Percentiles rank a stretch among this genome's conserved stretches.
Evolutionary conservation across 1,139 yeast genomes (phyloP).

Genomic region (Taphrina wiesneri): DNA sequence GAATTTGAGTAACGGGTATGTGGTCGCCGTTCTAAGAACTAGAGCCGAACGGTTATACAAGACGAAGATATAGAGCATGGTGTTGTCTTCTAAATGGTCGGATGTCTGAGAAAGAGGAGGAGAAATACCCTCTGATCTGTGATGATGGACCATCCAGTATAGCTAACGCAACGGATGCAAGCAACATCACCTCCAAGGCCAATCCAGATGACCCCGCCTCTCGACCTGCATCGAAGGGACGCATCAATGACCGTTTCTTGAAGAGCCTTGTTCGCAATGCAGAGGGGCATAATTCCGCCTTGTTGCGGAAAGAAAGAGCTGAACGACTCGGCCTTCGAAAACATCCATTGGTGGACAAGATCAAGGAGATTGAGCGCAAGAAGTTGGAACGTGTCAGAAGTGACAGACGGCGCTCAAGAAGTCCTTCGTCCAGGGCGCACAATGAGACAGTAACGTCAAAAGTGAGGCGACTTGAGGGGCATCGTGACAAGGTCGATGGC

Average conservation of each 20-base stretch:
- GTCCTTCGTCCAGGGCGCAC: not conserved
- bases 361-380: slow-evolving; percentile 7
- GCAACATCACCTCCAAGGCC: not conserved
- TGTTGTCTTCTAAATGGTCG: not conserved
- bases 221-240: slow-evolving; percentile 1
- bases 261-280: slow-evolving; percentile 12
- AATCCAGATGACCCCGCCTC: not conserved
- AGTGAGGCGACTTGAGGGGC: not conserved
- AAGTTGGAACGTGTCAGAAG: not conserved
- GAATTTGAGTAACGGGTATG: too few species aligned
- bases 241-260: slow-evolving; percentile 15
- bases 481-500: not conserved
- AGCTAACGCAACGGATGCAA: slow-evolving; percentile 16
- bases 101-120: not conserved
- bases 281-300: slow-evolving; percentile 17
- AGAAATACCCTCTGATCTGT: slow-evolving; percentile 13
- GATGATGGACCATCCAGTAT: slow-evolving; percentile 20
- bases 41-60: not conserved
- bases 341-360: slow-evolving; percentile 12
- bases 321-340: slow-evolving; percentile 18
- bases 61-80: too few species aligned
- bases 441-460: not conserved
- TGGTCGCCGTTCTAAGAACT: too few species aligned
- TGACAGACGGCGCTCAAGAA: not conserved
- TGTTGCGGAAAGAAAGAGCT: slow-evolving; percentile 9